Conservation (phyloP, 495 filamentous ascomycete species). For the Hypoxylon cercidicola region DNA sequence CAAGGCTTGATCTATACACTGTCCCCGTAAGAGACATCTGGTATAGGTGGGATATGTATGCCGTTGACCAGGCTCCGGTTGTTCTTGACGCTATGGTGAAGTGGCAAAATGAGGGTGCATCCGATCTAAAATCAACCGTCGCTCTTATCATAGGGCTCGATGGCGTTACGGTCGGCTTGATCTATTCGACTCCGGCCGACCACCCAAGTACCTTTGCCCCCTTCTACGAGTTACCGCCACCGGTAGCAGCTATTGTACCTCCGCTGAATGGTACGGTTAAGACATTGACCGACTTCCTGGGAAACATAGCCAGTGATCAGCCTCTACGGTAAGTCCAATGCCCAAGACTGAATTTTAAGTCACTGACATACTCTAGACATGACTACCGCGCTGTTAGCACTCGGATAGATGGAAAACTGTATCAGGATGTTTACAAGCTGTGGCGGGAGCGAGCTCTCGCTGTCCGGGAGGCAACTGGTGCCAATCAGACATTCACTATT, state of each 20-base stretch:
- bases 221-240: constrained; percentile 9
- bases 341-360: not conserved
- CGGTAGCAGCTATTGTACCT: not conserved
- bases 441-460: constrained; percentile 37
- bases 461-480: constrained; percentile 32
- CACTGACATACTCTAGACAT: constrained; percentile 22
- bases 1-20: constrained; percentile 53
- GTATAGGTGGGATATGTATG: constrained; percentile 27
- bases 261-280: constrained; percentile 17
- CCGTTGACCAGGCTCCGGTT: constrained; percentile 10
- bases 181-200: constrained; percentile 18
- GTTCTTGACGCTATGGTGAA: constrained; percentile 32
- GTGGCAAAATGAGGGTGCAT: constrained; percentile 30
- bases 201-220: constrained; percentile 19
- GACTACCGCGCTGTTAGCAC: constrained; percentile 42
- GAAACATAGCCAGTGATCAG: not conserved
- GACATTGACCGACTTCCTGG: constrained; percentile 8
- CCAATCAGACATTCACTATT: constrained; percentile 42
- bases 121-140: constrained; percentile 28
- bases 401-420: constrained; percentile 40
- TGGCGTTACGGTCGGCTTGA: not conserved
- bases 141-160: constrained; percentile 8
- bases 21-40: constrained; percentile 42
- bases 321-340: constrained; percentile 6
- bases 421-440: constrained; percentile 44